phyloP scores from a whole-genome alignment of 148 eudicot genomes.

The Cornus suecica region DNA sequence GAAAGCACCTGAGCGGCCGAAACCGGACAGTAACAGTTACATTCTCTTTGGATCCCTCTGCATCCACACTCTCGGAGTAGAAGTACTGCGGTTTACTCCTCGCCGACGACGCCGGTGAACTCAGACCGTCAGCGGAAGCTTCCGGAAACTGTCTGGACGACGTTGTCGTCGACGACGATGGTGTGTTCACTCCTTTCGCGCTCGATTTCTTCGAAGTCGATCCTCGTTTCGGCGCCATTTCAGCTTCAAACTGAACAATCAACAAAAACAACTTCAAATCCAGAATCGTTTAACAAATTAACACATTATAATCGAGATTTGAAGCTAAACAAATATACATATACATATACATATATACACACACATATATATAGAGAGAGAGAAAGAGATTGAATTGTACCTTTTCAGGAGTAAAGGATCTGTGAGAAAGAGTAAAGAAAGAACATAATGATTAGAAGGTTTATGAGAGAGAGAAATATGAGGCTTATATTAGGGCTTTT shows the following conservation, averaged over 20 bases:
- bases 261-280: too few species aligned
- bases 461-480: slow-evolving; percentile 14
- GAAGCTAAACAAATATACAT: slow-evolving; percentile 9
- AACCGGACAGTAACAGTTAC: slow-evolving; percentile 95
- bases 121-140: slow-evolving; percentile 47
- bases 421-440: slow-evolving; percentile 17
- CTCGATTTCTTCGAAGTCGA: slow-evolving; percentile 41
- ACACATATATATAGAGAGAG: not conserved
- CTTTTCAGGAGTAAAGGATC: not conserved
- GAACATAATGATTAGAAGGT: slow-evolving; percentile 17
- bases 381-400: not conserved
- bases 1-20: slow-evolving; percentile 84
- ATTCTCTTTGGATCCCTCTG: slow-evolving; percentile 82
- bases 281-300: too few species aligned
- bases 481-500: slow-evolving; percentile 15
- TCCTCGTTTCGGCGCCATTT: slow-evolving; percentile 67
- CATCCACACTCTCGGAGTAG: slow-evolving; percentile 45
- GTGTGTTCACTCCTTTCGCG: slow-evolving; percentile 41
- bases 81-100: slow-evolving; percentile 55
- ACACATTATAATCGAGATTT: not conserved
- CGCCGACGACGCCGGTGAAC: slow-evolving; percentile 64
- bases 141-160: slow-evolving; percentile 67
- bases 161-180: slow-evolving; percentile 67
- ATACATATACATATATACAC: not conserved
- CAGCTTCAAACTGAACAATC: not conserved